These are phyloP conservation scores for Asterophora parasitica DNA, from an alignment of 768 basidiomycete genomes.

Conservation along the genomic window DNA sequence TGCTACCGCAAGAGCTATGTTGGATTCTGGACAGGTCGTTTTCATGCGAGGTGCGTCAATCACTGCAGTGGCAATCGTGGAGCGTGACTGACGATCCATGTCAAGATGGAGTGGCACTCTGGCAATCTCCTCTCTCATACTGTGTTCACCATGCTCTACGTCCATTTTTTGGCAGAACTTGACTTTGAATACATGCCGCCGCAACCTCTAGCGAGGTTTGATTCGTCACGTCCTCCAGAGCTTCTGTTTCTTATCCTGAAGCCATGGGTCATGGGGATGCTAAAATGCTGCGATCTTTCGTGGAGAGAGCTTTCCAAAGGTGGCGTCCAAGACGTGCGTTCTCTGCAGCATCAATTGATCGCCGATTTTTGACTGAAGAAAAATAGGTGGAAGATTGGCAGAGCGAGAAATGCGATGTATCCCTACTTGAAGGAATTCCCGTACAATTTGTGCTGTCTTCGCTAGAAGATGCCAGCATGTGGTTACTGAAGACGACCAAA, in stretches of 20 bases:
- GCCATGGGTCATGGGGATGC: slow-evolving; percentile 58
- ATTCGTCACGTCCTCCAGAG: slow-evolving; percentile 49
- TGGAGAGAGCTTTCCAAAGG: slow-evolving; percentile 82
- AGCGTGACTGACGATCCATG: slow-evolving; percentile 7
- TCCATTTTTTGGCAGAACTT: slow-evolving; percentile 58
- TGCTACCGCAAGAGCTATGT: slow-evolving; percentile 78
- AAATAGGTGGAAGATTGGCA: slow-evolving; percentile 82
- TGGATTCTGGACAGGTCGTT: slow-evolving; percentile 81
- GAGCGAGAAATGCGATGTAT: slow-evolving; percentile 81
- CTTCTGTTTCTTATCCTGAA: slow-evolving; percentile 68
- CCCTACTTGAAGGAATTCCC: slow-evolving; percentile 61
- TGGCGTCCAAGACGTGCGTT: slow-evolving; percentile 70
- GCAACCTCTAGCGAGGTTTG: slow-evolving; percentile 21
- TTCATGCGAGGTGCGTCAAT: slow-evolving; percentile 65
- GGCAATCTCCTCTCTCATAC: slow-evolving; percentile 86
- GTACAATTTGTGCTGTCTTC: slow-evolving; percentile 46
- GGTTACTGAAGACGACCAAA: slow-evolving; percentile 47
- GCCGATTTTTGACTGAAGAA: slow-evolving; percentile 11
- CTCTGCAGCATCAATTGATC: slow-evolving; percentile 14
- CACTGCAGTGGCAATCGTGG: not conserved
- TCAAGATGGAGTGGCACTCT: slow-evolving; percentile 82
- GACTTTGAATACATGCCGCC: slow-evolving; percentile 47
- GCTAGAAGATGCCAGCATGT: slow-evolving; percentile 57
- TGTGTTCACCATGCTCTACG: slow-evolving; percentile 73
- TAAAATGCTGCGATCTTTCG: slow-evolving; percentile 78